Evolutionary conservation across 1,284 basidiomycete genomes (phyloP), one percentile per base, ranked within the genome.

Genomic region (Ganoderma sp.): DNA sequence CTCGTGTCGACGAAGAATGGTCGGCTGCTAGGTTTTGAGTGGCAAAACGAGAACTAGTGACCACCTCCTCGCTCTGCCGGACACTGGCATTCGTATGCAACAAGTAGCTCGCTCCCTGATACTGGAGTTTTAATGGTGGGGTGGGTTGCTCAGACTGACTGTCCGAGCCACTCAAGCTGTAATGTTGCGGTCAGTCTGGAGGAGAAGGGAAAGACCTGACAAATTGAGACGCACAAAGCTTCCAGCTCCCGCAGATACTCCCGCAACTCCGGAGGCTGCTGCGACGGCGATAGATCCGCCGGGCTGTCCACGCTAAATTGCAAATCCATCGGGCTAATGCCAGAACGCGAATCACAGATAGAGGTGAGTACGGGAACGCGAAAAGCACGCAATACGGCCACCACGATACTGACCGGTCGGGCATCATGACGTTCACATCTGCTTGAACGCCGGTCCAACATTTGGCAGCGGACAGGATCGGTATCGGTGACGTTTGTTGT

Each of bases 341-440:
- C 56, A 68, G 66, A 70, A 58, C 8, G n/a, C 32, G 56, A 34
- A 58, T 19, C 56, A 19, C 56, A 58, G 56, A 58, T 58, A 42
- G 39, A 28, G 58, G 58, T 60, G 37, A 60, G 39, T 42, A 17
- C 14, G 17, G 17, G 56, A 64, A 43, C 45, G 61, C 48, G 65
- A 56, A 28, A 56, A 56, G 52, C 28, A 56, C 61, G 45, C 39
- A 41, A 37, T 32, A 39, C 17, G 37, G 63, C 4, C 61, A 45
- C n/a, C 34, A 56, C 28, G 22, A 19, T 22, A 77, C 83, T 63
- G 66, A 88, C 58, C 58, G 82, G 73, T 89, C 84, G 54, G 89
- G 89, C 70, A 90, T 78, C 81, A 89, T 80, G 41, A 90, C 60
- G 73, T 90, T 82, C 32, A 85, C 58, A 22, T 73, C 73, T 15